Base-by-base conservation (phyloP, 305 asterid species). In the Solanum aculeatissimum region DNA sequence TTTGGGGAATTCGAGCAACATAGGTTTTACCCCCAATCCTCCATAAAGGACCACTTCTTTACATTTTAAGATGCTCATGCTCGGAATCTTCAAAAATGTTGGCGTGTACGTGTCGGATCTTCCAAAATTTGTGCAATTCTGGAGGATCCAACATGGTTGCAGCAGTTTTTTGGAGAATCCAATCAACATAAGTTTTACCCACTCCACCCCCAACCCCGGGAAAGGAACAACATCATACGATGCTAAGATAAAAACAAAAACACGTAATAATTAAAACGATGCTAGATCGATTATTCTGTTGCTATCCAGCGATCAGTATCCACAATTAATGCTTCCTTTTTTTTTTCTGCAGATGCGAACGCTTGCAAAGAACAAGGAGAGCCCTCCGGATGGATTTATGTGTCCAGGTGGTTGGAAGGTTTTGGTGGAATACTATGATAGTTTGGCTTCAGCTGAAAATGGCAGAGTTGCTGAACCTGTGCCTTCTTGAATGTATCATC, bases 371-470 rank as follows among this genome's bases (percentile, higher is more conserved):
- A 96, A 93, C 89, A 79, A 86, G 77, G 99, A 94, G 83, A 93
- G 68, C 70, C 98, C 98, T 81, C 98, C 99, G 0, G 96, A 94
- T 51, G 99, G 99, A 72, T 96, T 96, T 66, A 96, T 96, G 98
- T 96, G 99, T 87, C 98, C 95, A 0, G 95, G 98, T 62, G 99
- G 99, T 2, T 96, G 99, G 99, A 53, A 93, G 89, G 99, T 96
- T 68, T 85, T 96, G 97, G 98, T 93, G 6, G 95, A 94, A 4
- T 96, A 94, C 85, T 96, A 94, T 45, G 94, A 93, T 55, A 93
- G 94, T 70, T 86, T 96, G 88, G 85, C 91, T 47, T 92, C 87
- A 12, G 85, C 91, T 8, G 94, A 89, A 92, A 91, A 85, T 80
- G 93, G 90, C 68, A 86, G 91, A 83, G 79, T 90, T 18, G 91